phyloP scores from a whole-genome alignment of 2,329 filamentous ascomycete genomes.

The Geosmithia morbida region DNA sequence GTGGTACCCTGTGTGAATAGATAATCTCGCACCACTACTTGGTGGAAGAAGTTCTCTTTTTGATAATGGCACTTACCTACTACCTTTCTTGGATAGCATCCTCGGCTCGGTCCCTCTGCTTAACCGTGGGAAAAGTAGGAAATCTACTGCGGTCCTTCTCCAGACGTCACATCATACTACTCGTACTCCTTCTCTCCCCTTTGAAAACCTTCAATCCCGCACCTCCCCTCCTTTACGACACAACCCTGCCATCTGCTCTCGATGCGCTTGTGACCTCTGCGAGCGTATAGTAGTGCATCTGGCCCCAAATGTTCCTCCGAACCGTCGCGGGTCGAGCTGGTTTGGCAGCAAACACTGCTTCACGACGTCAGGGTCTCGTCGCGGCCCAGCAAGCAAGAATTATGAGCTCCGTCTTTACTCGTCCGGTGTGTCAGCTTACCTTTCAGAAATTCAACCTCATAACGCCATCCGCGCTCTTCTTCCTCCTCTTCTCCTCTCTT shows the following conservation, averaged over 20 bases:
- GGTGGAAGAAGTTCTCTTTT: not conserved
- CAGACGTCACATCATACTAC: not conserved
- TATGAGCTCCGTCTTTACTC: constrained; percentile 38
- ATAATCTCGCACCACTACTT: too few species aligned
- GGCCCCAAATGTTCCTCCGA: constrained; percentile 41
- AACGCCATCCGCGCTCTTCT: too few species aligned
- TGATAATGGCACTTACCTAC: not conserved
- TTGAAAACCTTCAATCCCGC: not conserved
- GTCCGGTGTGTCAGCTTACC: constrained; percentile 10
- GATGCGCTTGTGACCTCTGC: not conserved
- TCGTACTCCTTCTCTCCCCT: not conserved
- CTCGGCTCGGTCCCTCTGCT: not conserved
- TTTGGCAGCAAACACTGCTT: constrained; percentile 26
- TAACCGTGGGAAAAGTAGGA: not conserved
- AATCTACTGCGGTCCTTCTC: not conserved
- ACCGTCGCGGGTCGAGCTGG: constrained; percentile 38
- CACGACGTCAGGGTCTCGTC: constrained; percentile 24
- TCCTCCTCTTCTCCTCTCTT: too few species aligned
- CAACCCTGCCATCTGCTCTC: not conserved
- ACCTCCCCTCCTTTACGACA: not conserved
- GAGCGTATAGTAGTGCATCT: constrained; percentile 18
- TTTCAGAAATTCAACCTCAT: not conserved
- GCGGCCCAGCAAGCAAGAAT: constrained; percentile 79
- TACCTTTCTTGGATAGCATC: not conserved
- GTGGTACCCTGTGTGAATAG: not conserved